phyloP scores from a whole-genome alignment of 2,329 filamentous ascomycete species.

The Epichloe elymi region DNA sequence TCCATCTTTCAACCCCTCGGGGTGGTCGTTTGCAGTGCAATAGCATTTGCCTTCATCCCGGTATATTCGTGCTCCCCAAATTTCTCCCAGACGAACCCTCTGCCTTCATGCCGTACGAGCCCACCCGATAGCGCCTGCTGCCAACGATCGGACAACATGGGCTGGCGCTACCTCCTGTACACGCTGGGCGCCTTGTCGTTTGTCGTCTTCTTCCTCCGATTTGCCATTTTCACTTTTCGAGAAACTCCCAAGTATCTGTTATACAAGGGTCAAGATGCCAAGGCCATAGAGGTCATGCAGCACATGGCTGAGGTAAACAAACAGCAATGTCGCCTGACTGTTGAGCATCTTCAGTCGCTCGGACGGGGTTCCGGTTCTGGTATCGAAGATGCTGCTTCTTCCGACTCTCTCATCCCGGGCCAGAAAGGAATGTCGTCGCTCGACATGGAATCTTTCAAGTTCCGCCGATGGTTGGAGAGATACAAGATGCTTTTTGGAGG shows the following conservation, averaged over 20 bases:
- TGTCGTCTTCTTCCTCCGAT: conserved; percentile 29
- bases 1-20: conserved; percentile 44
- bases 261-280: conserved; percentile 27
- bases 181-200: conserved; percentile 31
- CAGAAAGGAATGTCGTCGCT: neutral
- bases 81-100: conserved; percentile 25
- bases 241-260: conserved; percentile 35
- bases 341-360: conserved; percentile 22
- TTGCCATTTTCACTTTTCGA: conserved; percentile 32
- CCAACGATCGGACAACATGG: conserved; percentile 27
- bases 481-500: conserved; percentile 22
- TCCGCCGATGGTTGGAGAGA: conserved; percentile 9
- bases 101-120: conserved; percentile 12
- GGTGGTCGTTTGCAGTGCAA: conserved; percentile 34
- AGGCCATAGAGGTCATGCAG: conserved; percentile 34
- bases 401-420: neutral
- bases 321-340: conserved; percentile 19
- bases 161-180: conserved; percentile 35
- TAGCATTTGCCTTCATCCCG: conserved; percentile 41
- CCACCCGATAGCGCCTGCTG: conserved; percentile 12
- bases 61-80: conserved; percentile 36
- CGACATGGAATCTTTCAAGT: neutral
- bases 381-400: conserved; percentile 2
- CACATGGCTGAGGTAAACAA: conserved; percentile 29
- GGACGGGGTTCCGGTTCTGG: conserved; percentile 4